Conservation (phyloP, 129 eudicot species). For the Mikania micrantha region DNA sequence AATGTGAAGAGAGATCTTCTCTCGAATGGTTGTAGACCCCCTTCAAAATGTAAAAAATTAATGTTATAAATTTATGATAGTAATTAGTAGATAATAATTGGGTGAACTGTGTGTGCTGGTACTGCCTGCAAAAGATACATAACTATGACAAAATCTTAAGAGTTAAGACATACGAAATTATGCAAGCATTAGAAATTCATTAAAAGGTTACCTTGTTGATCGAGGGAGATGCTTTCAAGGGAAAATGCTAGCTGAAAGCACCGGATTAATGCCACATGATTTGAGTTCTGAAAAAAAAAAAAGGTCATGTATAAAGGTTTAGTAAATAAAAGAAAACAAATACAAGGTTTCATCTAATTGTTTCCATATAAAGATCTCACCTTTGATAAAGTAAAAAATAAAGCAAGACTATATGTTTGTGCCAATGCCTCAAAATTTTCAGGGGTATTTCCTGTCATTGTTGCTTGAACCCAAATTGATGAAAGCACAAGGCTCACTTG, state of each 20-base stretch:
- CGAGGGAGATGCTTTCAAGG: conserved; percentile 53
- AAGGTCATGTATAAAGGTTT: conserved; percentile 4
- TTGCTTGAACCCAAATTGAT: conserved; percentile 84
- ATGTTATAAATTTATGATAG: conserved; percentile 7
- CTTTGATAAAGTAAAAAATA: conserved; percentile 59
- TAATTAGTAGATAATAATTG: not conserved
- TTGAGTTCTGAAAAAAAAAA: conserved; percentile 47
- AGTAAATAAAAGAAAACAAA: conserved; percentile 4
- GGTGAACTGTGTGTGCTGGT: not conserved
- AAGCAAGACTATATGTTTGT: conserved; percentile 56
- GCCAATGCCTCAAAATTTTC: conserved; percentile 75
- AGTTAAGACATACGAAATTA: not conserved
- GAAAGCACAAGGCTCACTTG: conserved; percentile 79
- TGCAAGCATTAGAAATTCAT: not conserved
- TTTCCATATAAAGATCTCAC: conserved; percentile 21
- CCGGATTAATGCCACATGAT: conserved; percentile 52
- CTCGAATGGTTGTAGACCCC: conserved; percentile 51
- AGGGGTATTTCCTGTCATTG: conserved; percentile 48
- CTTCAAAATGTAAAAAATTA: conserved; percentile 22
- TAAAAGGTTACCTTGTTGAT: conserved; percentile 44
- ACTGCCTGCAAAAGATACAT: not conserved
- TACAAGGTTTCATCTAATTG: not conserved
- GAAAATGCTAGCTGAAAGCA: conserved; percentile 81
- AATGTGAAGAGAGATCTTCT: conserved; percentile 67
- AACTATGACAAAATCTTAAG: not conserved